phyloP scores from a whole-genome alignment of 345 rosid genomes.

The Linum trigynum region DNA sequence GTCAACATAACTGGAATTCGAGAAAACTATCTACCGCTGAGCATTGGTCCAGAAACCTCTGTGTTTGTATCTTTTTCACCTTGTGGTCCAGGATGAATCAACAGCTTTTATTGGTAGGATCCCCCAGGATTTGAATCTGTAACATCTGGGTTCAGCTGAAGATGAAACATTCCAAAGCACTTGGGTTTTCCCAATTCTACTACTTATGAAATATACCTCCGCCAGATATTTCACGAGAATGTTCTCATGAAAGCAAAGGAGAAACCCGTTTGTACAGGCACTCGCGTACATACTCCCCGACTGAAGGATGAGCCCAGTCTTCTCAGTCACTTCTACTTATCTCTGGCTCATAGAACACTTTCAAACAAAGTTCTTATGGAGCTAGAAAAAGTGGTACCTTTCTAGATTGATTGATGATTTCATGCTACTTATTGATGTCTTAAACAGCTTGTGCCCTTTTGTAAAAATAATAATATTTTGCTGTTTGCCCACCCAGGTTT shows the following conservation, averaged over 20 bases:
- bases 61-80: conserved; percentile 59
- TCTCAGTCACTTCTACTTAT: conserved; percentile 80
- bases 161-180: conserved; percentile 22
- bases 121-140: conserved; percentile 28
- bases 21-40: conserved; percentile 69
- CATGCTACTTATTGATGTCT: not conserved
- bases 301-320: conserved; percentile 48
- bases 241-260: conserved; percentile 42
- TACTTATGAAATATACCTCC: conserved; percentile 72
- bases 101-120: conserved; percentile 20
- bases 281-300: conserved; percentile 35
- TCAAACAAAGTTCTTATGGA: conserved; percentile 58
- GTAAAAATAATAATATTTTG: not conserved
- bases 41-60: conserved; percentile 65
- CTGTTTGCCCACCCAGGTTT: conserved; percentile 33
- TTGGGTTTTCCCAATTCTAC: conserved; percentile 40
- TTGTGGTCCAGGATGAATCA: conserved; percentile 30
- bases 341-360: conserved; percentile 82
- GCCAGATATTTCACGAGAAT: conserved; percentile 70
- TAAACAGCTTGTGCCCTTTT: not conserved
- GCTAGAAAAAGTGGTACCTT: conserved; percentile 70
- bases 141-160: conserved; percentile 27
- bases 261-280: conserved; percentile 28
- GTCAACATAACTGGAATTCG: conserved; percentile 71
- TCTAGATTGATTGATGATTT: conserved; percentile 5